phyloP scores from a whole-genome alignment of 768 basidiomycete species.

The Serendipita sp. region DNA sequence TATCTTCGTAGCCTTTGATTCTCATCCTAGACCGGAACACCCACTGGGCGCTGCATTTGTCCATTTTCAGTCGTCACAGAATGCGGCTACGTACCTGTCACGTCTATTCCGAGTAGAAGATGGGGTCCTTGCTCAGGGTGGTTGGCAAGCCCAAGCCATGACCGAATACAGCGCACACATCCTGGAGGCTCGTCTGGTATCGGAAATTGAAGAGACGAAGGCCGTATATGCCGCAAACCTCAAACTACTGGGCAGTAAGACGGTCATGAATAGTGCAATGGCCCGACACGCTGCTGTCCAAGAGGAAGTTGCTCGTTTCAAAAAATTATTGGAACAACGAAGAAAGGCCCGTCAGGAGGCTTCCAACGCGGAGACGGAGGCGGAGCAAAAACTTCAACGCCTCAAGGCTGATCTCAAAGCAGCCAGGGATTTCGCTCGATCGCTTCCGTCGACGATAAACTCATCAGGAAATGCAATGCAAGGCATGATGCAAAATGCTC shows the following conservation, averaged over 20 bases:
- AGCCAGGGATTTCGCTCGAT: neutral
- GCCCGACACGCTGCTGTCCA: constrained; percentile 15
- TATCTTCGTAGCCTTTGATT: constrained; percentile 48
- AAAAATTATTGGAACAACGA: constrained; percentile 1
- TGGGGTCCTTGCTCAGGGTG: neutral
- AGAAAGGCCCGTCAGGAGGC: constrained; percentile 2
- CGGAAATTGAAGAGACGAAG: constrained; percentile 14
- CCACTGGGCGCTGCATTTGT: constrained; percentile 45
- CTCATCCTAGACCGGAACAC: constrained; percentile 38
- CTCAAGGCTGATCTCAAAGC: neutral
- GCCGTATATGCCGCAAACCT: constrained; percentile 36
- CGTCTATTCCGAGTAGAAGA: constrained; percentile 9
- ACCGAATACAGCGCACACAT: constrained; percentile 43
- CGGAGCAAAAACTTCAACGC: neutral
- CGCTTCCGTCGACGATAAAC: neutral
- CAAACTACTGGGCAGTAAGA: constrained; percentile 27
- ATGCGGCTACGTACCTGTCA: constrained; percentile 9
- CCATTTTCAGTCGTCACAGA: constrained; percentile 18
- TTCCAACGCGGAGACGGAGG: constrained; percentile 10
- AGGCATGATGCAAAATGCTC: too few species aligned
- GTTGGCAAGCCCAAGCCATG: constrained; percentile 33
- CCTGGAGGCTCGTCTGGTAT: neutral
- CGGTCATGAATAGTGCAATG: constrained; percentile 25
- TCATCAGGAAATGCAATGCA: too few species aligned
- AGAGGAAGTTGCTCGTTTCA: neutral